Percentiles rank a stretch among this genome's conserved stretches.
Conservation (phyloP, 2,329 filamentous ascomycete species). For the Botrytis pseudocinerea region DNA sequence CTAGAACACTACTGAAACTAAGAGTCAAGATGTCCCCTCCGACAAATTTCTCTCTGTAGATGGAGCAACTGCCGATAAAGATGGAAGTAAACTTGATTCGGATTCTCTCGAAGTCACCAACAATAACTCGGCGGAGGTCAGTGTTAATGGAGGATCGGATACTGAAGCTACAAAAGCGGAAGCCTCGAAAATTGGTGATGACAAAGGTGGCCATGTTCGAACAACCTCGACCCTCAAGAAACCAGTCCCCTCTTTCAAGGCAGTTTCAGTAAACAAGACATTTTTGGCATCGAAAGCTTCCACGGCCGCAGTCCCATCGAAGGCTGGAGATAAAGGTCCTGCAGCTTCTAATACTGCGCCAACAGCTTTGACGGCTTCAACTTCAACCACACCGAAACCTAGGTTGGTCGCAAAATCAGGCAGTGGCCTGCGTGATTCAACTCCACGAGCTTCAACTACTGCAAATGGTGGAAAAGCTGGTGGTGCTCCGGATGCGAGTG, state of each 20-base stretch:
- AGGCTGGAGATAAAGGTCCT: slow-evolving; percentile 52
- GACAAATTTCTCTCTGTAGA: slow-evolving; percentile 47
- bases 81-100: slow-evolving; percentile 57
- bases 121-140: slow-evolving; percentile 64
- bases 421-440: slow-evolving; percentile 56
- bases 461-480: slow-evolving; percentile 59
- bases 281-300: slow-evolving; percentile 73
- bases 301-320: slow-evolving; percentile 47
- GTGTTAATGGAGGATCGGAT: slow-evolving; percentile 73
- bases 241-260: slow-evolving; percentile 71
- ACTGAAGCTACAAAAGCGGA: slow-evolving; percentile 67
- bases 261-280: slow-evolving; percentile 81
- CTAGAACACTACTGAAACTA: slow-evolving; percentile 48
- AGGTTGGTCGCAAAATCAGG: slow-evolving; percentile 76
- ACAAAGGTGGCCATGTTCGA: slow-evolving; percentile 59
- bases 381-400: slow-evolving; percentile 59
- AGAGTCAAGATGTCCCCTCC: slow-evolving; percentile 50
- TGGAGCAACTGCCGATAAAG: slow-evolving; percentile 47
- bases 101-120: slow-evolving; percentile 59
- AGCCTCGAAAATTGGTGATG: slow-evolving; percentile 54
- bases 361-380: slow-evolving; percentile 45
- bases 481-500: slow-evolving; percentile 67
- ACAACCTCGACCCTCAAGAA: slow-evolving; percentile 67
- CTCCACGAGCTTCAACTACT: slow-evolving; percentile 46
- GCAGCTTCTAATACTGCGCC: slow-evolving; percentile 17